Conservation (phyloP, 1,139 yeast species). For the Blastobotrys aristatus region DNA sequence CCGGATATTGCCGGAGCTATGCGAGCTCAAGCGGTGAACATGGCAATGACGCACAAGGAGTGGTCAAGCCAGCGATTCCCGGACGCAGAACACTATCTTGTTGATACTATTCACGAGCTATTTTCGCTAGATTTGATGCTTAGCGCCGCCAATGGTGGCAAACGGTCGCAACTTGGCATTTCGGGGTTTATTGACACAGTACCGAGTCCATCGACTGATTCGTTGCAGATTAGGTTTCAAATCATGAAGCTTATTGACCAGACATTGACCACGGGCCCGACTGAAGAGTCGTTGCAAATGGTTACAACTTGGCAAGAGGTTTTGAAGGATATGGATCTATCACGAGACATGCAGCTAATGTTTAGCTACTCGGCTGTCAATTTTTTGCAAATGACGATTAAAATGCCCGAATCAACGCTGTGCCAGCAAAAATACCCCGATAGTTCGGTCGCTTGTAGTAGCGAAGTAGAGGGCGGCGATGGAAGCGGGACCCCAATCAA, state of each 20-base stretch:
- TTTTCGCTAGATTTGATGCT: constrained; percentile 8
- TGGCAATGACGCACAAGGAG: neutral
- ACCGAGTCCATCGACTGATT: neutral
- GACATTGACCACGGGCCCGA: neutral
- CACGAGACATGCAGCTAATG: neutral
- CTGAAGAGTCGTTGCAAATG: neutral
- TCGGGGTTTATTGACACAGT: neutral
- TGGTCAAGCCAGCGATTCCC: neutral
- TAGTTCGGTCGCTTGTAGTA: neutral
- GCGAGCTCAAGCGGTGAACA: constrained; percentile 2
- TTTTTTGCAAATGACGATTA: constrained; percentile 5
- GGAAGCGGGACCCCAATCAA: neutral
- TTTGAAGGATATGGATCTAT: neutral
- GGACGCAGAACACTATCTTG: neutral
- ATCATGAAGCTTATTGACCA: constrained; percentile 7
- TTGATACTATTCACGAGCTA: constrained; percentile 10
- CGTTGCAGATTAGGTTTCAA: constrained; percentile 4
- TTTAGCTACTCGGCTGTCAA: constrained; percentile 6
- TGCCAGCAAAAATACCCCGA: constrained; percentile 8
- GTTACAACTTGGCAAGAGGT: constrained; percentile 8
- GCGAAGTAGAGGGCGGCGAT: neutral
- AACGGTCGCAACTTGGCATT: constrained; percentile 1
- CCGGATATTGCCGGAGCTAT: constrained; percentile 1
- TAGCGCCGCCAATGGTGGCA: constrained; percentile 5
- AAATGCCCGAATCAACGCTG: constrained; percentile 8